A percentile compares a stretch with the other conserved stretches of the same genome.
Evolutionary conservation across 78 protist genomes (phyloP).

Genomic region (Bodo saltans): DNA sequence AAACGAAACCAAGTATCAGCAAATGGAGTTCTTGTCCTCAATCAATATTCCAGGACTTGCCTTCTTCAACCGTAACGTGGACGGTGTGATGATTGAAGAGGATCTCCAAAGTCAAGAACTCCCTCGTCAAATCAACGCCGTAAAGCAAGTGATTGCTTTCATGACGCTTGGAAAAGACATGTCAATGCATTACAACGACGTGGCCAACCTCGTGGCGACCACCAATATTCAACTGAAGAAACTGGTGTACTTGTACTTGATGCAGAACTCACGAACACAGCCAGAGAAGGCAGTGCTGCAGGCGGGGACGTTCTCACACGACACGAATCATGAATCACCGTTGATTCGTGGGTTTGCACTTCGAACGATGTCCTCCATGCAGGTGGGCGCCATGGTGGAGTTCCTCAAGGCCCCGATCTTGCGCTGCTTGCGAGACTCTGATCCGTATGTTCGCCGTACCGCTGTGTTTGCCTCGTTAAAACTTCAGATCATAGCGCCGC

Average conservation of each 20-base stretch:
- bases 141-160: constrained; percentile 94
- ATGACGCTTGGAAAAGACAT: constrained; percentile 99
- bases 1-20: too few species aligned
- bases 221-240: constrained; percentile 93
- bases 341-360: constrained; percentile 96
- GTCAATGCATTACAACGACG: constrained; percentile 73
- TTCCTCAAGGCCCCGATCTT: constrained; percentile 88
- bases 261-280: constrained; percentile 94
- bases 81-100: constrained; percentile 37
- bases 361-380: constrained; percentile 98
- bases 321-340: constrained; percentile 88
- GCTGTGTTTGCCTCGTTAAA: constrained; percentile 98
- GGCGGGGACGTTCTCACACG: constrained; percentile 92
- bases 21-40: too few species aligned
- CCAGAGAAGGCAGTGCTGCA: constrained; percentile 97
- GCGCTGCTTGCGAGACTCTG: constrained; percentile 76
- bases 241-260: constrained; percentile 96
- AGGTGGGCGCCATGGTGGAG: constrained; percentile 88
- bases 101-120: constrained; percentile 39
- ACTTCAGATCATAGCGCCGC: constrained; percentile 87
- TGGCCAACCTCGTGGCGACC: constrained; percentile 89
- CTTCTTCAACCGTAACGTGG: background rate
- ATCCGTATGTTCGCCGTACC: constrained; percentile 97
- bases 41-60: background rate
- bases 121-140: constrained; percentile 82